Evolutionary conservation across 2,329 filamentous ascomycete genomes (phyloP).

Genomic region (Cercospora zeina): DNA sequence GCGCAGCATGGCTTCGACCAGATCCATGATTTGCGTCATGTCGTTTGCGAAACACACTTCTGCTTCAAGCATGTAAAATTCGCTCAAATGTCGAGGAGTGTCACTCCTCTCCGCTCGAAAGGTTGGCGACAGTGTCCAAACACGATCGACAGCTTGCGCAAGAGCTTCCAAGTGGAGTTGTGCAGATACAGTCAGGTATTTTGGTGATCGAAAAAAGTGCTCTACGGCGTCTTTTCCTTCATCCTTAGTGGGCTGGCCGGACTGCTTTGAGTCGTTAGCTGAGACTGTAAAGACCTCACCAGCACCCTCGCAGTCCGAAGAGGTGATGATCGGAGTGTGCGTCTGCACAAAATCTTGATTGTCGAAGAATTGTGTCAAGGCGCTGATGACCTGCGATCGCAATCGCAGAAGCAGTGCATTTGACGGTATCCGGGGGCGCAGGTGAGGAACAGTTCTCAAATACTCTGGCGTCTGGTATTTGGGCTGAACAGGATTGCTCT

Average conservation of each 20-base stretch:
- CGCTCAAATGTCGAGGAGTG: slow-evolving; percentile 88
- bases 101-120: slow-evolving; percentile 94
- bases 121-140: slow-evolving; percentile 91
- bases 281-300: slow-evolving; percentile 83
- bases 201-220: slow-evolving; percentile 77
- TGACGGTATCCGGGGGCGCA: slow-evolving; percentile 77
- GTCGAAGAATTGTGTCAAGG: slow-evolving; percentile 74
- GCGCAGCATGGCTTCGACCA: slow-evolving; percentile 77
- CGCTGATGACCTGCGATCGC: slow-evolving; percentile 74
- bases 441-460: slow-evolving; percentile 81
- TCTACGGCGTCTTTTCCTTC: slow-evolving; percentile 42
- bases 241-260: slow-evolving; percentile 47
- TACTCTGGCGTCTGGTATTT: slow-evolving; percentile 92
- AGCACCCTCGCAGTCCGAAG: slow-evolving; percentile 94
- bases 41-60: slow-evolving; percentile 78
- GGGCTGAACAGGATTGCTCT: slow-evolving; percentile 93
- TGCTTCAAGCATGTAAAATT: slow-evolving; percentile 98
- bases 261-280: slow-evolving; percentile 30
- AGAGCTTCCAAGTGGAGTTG: slow-evolving; percentile 94
- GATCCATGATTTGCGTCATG: slow-evolving; percentile 69
- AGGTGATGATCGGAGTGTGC: slow-evolving; percentile 91
- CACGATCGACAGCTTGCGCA: slow-evolving; percentile 80
- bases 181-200: slow-evolving; percentile 92
- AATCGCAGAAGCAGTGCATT: slow-evolving; percentile 79
- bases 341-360: slow-evolving; percentile 72